phyloP scores from a whole-genome alignment of 352 stramenopile genomes.

The Globisporangium canariense region DNA sequence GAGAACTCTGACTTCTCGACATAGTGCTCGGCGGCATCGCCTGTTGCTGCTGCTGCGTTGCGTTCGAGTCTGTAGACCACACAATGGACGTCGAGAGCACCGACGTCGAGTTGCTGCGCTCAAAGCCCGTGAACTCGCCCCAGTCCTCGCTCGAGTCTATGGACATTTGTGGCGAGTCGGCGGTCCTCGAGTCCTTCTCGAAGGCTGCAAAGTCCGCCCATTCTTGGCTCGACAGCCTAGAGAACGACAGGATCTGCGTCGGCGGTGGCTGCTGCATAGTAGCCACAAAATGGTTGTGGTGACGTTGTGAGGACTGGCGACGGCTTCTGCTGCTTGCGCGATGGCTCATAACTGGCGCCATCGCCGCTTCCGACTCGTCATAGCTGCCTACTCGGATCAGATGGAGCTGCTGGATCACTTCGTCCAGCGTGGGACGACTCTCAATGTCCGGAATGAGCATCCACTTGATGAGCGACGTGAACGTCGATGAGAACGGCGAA shows the following conservation, averaged over 20 bases:
- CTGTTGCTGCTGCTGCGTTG: background rate
- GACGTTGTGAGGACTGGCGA: background rate
- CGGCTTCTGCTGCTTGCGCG: background rate
- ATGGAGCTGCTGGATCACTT: constrained; percentile 32
- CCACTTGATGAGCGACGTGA: constrained; percentile 60
- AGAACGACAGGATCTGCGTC: constrained; percentile 19
- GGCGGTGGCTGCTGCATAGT: background rate
- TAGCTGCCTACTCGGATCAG: constrained; percentile 12
- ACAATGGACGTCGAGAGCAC: constrained; percentile 13
- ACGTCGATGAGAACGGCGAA: constrained; percentile 46
- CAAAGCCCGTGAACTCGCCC: constrained; percentile 18
- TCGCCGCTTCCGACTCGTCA: background rate
- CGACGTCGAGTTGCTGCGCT: constrained; percentile 11
- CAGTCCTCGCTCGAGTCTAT: constrained; percentile 18
- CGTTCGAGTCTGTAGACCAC: constrained; percentile 11
- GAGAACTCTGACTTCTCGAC: constrained; percentile 9
- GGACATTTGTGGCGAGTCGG: constrained; percentile 12
- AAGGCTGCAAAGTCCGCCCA: constrained; percentile 34
- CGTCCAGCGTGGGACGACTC: constrained; percentile 57
- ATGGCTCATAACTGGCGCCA: background rate
- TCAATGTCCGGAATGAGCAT: constrained; percentile 63
- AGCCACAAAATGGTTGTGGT: background rate
- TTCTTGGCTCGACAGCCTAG: constrained; percentile 18
- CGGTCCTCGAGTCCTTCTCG: constrained; percentile 11
- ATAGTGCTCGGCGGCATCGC: background rate